Conservation (phyloP, 2,329 filamentous ascomycete species). For the Lojkania enalia region DNA sequence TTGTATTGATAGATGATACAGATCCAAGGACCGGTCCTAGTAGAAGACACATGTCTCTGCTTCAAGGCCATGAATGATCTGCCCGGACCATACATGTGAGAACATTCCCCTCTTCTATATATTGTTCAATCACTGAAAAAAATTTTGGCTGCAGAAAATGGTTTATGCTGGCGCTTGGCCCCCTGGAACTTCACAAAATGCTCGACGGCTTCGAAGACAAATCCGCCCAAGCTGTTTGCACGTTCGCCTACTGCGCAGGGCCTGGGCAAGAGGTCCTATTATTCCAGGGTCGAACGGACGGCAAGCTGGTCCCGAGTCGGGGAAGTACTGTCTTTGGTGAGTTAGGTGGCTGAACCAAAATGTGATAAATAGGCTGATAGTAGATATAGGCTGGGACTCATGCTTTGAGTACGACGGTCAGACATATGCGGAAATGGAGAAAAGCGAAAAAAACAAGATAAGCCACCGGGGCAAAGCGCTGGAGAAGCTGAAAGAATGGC, state of each 20-base stretch:
- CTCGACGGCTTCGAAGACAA: constrained; percentile 89
- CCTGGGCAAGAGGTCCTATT: constrained; percentile 82
- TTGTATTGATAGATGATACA: constrained; percentile 39
- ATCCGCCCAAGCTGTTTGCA: constrained; percentile 89
- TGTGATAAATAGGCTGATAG: constrained; percentile 10
- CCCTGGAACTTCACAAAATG: constrained; percentile 84
- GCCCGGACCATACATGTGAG: constrained; percentile 93
- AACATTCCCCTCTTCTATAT: not conserved
- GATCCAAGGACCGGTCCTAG: constrained; percentile 84
- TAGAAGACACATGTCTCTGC: constrained; percentile 94
- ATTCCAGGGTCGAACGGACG: constrained; percentile 87
- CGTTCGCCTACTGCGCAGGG: constrained; percentile 87
- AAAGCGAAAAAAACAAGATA: constrained; percentile 82
- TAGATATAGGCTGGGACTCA: constrained; percentile 82
- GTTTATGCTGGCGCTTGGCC: constrained; percentile 84
- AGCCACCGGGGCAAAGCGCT: constrained; percentile 90
- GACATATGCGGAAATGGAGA: constrained; percentile 97
- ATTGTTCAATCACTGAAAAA: constrained; percentile 2
- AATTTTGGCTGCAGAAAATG: constrained; percentile 70
- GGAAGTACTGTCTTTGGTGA: constrained; percentile 82
- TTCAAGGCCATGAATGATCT: constrained; percentile 90
- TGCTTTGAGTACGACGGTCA: constrained; percentile 88
- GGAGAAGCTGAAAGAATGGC: constrained; percentile 81
- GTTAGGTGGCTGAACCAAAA: constrained; percentile 31
- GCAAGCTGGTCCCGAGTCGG: constrained; percentile 82